phyloP scores from a whole-genome alignment of 176 grass and related monocot species.

The Luzula sylvatica region DNA sequence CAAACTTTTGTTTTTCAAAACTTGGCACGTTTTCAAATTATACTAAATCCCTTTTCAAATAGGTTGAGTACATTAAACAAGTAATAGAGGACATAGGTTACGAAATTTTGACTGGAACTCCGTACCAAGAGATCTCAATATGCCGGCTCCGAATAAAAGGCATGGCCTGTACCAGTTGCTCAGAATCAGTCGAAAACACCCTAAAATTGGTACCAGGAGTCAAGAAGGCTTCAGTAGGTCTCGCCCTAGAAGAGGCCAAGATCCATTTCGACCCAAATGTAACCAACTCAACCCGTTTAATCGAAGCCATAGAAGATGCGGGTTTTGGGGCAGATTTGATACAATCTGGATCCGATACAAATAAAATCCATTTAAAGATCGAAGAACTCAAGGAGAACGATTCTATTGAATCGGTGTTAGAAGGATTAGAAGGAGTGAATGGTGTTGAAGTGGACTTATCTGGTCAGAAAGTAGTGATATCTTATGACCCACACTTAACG shows the following conservation, averaged over 20 bases:
- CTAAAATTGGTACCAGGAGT: slow-evolving; percentile 82
- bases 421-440: slow-evolving; percentile 58
- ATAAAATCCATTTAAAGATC: slow-evolving; percentile 85
- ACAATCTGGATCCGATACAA: slow-evolving; percentile 63
- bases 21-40: not conserved
- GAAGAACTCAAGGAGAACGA: slow-evolving; percentile 41
- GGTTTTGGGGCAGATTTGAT: slow-evolving; percentile 91
- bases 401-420: slow-evolving; percentile 59
- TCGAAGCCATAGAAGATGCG: slow-evolving; percentile 91
- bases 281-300: slow-evolving; percentile 39
- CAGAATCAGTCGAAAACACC: slow-evolving; percentile 75
- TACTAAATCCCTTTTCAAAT: slow-evolving; percentile 12
- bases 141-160: slow-evolving; percentile 93
- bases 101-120: slow-evolving; percentile 56
- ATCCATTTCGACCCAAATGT: slow-evolving; percentile 86
- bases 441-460: slow-evolving; percentile 51
- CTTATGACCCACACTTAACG: slow-evolving; percentile 84
- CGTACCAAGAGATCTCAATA: slow-evolving; percentile 74
- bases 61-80: slow-evolving; percentile 69
- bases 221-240: slow-evolving; percentile 83
- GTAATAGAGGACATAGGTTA: slow-evolving; percentile 63
- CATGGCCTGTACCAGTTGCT: slow-evolving; percentile 98
- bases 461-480: slow-evolving; percentile 47
- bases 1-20: not conserved
- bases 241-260: slow-evolving; percentile 95